These are phyloP conservation scores for Alternaria viburni DNA, from an alignment of 2,329 filamentous ascomycete species.

Conservation along the genomic window DNA sequence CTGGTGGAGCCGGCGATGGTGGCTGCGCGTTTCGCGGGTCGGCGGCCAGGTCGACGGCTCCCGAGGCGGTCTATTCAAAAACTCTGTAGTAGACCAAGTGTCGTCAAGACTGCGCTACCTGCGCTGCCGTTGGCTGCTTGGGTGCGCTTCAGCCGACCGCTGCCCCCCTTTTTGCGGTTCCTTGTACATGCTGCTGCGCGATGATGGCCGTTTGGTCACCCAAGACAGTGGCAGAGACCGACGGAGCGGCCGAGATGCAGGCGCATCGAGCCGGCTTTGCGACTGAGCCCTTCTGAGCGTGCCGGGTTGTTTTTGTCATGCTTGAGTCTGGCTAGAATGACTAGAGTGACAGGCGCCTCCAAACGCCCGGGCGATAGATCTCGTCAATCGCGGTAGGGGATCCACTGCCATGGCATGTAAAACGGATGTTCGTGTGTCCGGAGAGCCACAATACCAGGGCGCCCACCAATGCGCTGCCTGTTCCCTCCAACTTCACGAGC, in stretches of 20 bases:
- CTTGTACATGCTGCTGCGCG: conserved; percentile 8
- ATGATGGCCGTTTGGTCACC: conserved; percentile 11
- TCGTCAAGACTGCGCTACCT: conserved; percentile 9
- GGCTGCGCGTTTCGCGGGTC: conserved; percentile 25
- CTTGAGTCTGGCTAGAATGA: background rate
- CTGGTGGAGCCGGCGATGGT: conserved; percentile 23
- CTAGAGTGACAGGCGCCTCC: conserved; percentile 29
- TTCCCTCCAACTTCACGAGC: conserved; percentile 17
- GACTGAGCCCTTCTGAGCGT: background rate
- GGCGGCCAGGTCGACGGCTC: conserved; percentile 7
- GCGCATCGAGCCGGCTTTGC: conserved; percentile 8
- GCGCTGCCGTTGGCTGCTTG: conserved; percentile 15
- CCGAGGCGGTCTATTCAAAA: conserved; percentile 17
- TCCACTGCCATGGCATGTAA: conserved; percentile 19
- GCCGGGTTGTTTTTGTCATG: conserved; percentile 11
- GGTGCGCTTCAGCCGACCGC: conserved; percentile 26
- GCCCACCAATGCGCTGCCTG: conserved; percentile 16
- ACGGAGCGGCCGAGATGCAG: conserved; percentile 25
- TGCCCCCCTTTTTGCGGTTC: conserved; percentile 18
- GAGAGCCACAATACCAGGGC: conserved; percentile 2
- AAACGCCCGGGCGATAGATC: conserved; percentile 15
- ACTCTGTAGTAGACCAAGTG: conserved; percentile 10
- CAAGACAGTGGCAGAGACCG: conserved; percentile 18
- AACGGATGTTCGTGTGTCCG: conserved; percentile 17
- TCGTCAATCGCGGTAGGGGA: conserved; percentile 18